These are phyloP conservation scores for Hyaloscypha variabilis DNA, from an alignment of 495 filamentous ascomycete species.

Conservation along the genomic window DNA sequence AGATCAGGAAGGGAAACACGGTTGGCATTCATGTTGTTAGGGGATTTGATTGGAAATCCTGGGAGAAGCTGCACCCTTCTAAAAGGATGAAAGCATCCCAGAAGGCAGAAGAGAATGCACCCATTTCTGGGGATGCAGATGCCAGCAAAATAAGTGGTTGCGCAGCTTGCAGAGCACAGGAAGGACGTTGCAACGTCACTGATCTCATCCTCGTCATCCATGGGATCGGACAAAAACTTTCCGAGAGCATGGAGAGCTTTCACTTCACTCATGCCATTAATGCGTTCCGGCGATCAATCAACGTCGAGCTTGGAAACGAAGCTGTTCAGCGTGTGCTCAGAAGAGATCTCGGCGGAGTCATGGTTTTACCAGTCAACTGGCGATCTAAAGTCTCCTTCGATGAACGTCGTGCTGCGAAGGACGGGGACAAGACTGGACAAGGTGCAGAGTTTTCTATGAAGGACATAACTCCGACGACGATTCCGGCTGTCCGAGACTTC, in stretches of 20 bases:
- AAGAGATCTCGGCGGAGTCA: slow-evolving; percentile 60
- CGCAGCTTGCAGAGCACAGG: slow-evolving; percentile 51
- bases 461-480: slow-evolving; percentile 89
- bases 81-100: slow-evolving; percentile 51
- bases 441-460: slow-evolving; percentile 68
- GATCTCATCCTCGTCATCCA: slow-evolving; percentile 91
- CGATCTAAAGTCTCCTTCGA: slow-evolving; percentile 83
- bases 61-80: slow-evolving; percentile 73
- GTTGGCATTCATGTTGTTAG: slow-evolving; percentile 87
- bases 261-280: slow-evolving; percentile 97
- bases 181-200: slow-evolving; percentile 73
- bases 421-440: slow-evolving; percentile 52
- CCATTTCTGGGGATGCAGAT: slow-evolving; percentile 34
- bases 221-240: slow-evolving; percentile 96
- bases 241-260: slow-evolving; percentile 91
- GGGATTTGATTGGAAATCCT: slow-evolving; percentile 77
- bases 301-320: slow-evolving; percentile 77
- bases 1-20: slow-evolving; percentile 79
- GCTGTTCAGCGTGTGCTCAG: slow-evolving; percentile 74
- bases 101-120: slow-evolving; percentile 51
- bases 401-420: slow-evolving; percentile 59
- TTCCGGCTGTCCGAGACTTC: slow-evolving; percentile 85
- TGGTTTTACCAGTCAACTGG: slow-evolving; percentile 77
- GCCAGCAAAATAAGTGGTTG: slow-evolving; percentile 34
- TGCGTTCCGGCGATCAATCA: slow-evolving; percentile 81